Conservation (phyloP, 1,284 basidiomycete genomes). For the Papiliotrema laurentii region DNA sequence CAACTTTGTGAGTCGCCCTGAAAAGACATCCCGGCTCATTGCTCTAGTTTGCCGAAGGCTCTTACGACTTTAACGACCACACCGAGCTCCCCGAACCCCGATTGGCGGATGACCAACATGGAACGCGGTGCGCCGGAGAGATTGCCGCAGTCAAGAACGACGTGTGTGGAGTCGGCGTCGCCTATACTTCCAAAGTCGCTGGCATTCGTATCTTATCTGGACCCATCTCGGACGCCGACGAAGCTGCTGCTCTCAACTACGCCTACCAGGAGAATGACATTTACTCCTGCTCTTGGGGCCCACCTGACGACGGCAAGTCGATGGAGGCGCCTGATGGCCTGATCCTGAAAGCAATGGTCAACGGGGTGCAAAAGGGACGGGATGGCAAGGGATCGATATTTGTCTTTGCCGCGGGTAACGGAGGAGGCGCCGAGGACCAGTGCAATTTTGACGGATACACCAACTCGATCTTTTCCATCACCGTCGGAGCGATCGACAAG, state of each 20-base stretch:
- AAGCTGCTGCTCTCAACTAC: constrained; percentile 91
- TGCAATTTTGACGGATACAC: constrained; percentile 99
- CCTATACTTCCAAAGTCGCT: constrained; percentile 84
- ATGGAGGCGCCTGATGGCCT: constrained; percentile 94
- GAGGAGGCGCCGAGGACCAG: constrained; percentile 85
- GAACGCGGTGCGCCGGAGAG: constrained; percentile 96
- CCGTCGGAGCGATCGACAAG: constrained; percentile 88
- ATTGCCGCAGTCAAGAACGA: constrained; percentile 96
- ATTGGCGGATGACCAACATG: constrained; percentile 90
- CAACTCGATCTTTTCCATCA: constrained; percentile 94
- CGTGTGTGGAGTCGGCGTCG: constrained; percentile 91
- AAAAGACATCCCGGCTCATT: not conserved
- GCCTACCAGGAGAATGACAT: constrained; percentile 89
- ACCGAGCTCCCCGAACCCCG: constrained; percentile 79
- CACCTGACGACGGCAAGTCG: constrained; percentile 86
- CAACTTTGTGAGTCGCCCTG: constrained; percentile 82
- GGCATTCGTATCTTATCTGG: constrained; percentile 94
- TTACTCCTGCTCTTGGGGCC: constrained; percentile 97
- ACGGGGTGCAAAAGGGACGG: constrained; percentile 89
- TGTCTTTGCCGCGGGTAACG: constrained; percentile 98
- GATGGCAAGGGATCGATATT: constrained; percentile 87
- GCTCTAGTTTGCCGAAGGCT: constrained; percentile 74
- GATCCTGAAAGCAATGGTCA: constrained; percentile 90
- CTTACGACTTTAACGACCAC: constrained; percentile 97
- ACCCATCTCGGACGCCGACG: constrained; percentile 96